Conservation (phyloP, 441 rosid species). For the Aleurites moluccanus region DNA sequence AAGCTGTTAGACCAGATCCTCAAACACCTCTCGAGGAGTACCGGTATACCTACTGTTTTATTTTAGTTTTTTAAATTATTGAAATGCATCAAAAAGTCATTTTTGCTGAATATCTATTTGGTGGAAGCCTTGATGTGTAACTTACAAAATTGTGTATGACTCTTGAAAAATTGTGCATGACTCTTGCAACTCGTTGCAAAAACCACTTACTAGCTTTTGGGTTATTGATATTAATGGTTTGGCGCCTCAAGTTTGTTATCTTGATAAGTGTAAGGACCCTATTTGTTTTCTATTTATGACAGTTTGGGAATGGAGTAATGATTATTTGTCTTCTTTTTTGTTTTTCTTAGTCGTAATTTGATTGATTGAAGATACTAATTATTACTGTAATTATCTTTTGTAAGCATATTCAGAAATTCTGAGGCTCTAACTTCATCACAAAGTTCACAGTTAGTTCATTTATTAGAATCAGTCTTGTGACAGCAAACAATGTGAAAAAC, state of each 20-base stretch:
- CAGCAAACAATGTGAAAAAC: slow-evolving; percentile 1
- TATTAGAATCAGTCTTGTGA: neutral
- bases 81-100: neutral
- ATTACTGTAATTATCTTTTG: neutral
- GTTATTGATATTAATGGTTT: neutral
- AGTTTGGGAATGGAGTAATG: slow-evolving; percentile 1
- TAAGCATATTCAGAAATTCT: neutral
- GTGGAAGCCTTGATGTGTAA: neutral
- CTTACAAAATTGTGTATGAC: neutral
- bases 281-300: neutral
- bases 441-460: slow-evolving; percentile 4
- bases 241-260: neutral
- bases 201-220: neutral
- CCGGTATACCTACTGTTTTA: slow-evolving; percentile 47
- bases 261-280: no score
- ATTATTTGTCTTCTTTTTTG: neutral
- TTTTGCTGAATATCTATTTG: neutral
- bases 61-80: slow-evolving; percentile 14
- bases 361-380: neutral
- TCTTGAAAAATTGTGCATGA: neutral
- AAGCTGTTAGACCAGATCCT: slow-evolving; percentile 94
- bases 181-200: neutral
- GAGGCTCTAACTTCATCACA: neutral
- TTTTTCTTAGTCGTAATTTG: neutral
- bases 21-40: slow-evolving; percentile 93